Percentiles rank a stretch among this genome's conserved stretches.
Evolutionary conservation across 2,329 filamentous ascomycete species (phyloP).

Genomic region (Claviceps quebecensis): DNA sequence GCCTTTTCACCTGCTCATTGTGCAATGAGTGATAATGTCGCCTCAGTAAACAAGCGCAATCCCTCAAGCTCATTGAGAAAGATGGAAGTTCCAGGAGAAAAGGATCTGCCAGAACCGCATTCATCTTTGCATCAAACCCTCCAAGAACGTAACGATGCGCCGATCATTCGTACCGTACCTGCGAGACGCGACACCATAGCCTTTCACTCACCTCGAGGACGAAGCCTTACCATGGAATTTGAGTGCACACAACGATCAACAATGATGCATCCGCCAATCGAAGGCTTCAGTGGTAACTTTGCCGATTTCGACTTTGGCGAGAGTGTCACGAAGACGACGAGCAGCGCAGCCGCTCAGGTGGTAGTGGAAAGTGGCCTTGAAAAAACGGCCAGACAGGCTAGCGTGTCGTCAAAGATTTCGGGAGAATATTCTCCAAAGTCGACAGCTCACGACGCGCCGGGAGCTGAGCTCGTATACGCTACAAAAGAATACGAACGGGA

Average conservation of each 20-base stretch:
- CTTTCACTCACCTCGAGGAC: conserved; percentile 28
- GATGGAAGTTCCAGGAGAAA: conserved; percentile 11
- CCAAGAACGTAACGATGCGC: conserved; percentile 26
- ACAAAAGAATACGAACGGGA: conserved; percentile 7
- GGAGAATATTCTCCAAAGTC: neutral
- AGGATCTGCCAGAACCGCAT: conserved; percentile 27
- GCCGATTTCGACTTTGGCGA: conserved; percentile 25
- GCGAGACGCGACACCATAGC: conserved; percentile 38
- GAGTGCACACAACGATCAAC: conserved; percentile 10
- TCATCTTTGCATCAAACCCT: conserved; percentile 21
- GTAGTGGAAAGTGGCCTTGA: neutral
- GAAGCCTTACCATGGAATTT: conserved; percentile 33
- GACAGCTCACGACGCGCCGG: neutral
- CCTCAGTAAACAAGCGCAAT: conserved; percentile 11
- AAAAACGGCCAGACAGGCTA: neutral
- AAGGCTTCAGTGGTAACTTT: conserved; percentile 25
- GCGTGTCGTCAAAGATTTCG: neutral
- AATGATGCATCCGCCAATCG: conserved; percentile 12
- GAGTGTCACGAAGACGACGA: conserved; percentile 10
- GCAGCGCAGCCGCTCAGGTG: neutral
- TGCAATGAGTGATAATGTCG: conserved; percentile 6
- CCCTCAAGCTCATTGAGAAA: conserved; percentile 14
- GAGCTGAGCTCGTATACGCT: neutral
- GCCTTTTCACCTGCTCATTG: conserved; percentile 10
- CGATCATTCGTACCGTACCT: conserved; percentile 32